Evolutionary conservation across 1,139 yeast species (phyloP).

Genomic region (Zygosaccharomyces pseudobailii): DNA sequence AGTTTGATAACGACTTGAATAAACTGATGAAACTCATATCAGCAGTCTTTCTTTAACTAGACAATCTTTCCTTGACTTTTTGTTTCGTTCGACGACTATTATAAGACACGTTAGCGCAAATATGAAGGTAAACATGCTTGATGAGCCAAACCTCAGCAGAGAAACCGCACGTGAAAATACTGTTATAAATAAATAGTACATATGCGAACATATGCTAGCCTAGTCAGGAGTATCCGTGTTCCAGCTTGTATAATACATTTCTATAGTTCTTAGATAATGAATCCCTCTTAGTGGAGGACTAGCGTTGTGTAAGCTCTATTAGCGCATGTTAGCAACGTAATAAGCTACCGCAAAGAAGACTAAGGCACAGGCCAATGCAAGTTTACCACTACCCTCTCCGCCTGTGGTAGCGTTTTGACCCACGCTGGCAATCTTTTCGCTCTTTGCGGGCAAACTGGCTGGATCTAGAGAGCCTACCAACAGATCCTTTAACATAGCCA

Average conservation of each 20-base stretch:
- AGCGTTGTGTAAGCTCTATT: background rate
- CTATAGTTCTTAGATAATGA: background rate
- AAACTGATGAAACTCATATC: slow-evolving; percentile 30
- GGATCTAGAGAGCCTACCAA: slow-evolving; percentile 64
- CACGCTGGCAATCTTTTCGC: slow-evolving; percentile 13
- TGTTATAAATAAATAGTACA: slow-evolving; percentile 4
- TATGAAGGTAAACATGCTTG: background rate
- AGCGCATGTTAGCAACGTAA: slow-evolving; percentile 38
- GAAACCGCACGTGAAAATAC: slow-evolving; percentile 6
- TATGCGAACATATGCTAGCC: slow-evolving; percentile 6
- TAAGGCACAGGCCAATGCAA: slow-evolving; percentile 46
- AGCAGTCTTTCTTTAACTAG: background rate
- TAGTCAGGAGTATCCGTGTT: background rate
- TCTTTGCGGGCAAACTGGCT: slow-evolving; percentile 30
- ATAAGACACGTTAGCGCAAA: background rate
- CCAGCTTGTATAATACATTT: slow-evolving; percentile 5
- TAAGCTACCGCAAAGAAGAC: slow-evolving; percentile 54
- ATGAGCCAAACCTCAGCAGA: background rate
- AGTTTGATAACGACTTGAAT: slow-evolving; percentile 31
- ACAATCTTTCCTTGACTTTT: too few species aligned
- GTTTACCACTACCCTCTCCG: slow-evolving; percentile 36
- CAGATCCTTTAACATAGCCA: slow-evolving; percentile 63
- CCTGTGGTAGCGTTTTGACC: slow-evolving; percentile 23
- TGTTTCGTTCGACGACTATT: background rate
- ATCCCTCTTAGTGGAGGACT: background rate